Base-by-base conservation (phyloP, 176 grass and related monocot genomes). In the Bothriochloa decipiens region DNA sequence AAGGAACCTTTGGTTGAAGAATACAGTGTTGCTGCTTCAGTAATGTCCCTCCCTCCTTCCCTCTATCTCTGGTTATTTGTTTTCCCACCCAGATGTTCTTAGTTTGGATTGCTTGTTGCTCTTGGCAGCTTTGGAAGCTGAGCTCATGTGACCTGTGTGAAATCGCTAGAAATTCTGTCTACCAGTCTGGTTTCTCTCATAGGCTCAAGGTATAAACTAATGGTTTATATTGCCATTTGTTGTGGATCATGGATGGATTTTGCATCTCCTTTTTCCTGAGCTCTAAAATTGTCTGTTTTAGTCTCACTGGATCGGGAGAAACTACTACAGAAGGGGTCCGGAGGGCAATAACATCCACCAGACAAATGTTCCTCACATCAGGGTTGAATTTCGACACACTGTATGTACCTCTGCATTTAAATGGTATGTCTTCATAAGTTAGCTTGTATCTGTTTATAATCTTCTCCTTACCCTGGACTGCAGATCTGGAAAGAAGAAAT, bases 401-500 rank as follows among this genome's bases (percentile, higher is more conserved):
- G 92, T 97, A 93, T 57, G 22, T 18, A 39, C 66, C 28, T 72
- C 49, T 64, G 27, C 68, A 63, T 42, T 8, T 70, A 43, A 9
- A 35, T 62, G 3, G n/a, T 1, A 13, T 60, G 1, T 35, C 57
- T 58, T 60, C 12, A 11, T 22, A 27, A 26, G 69, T 45, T 72
- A 43, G n/a, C 9, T 68, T 29, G 23, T 50, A 41, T 65, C 7
- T 4, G 9, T 20, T 68, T n/a, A 46, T 52, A 22, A 53, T 55
- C 33, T 72, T 65, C 20, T 25, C 57, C 9, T 12, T 41, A 9
- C 77, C 68, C 26, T 74, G 37, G 16, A 22, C 12, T 12, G 15
- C 87, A 97, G 95, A 97, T 97, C 88, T 97, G 92, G 95, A 97
- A 86, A 85, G 92, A 94, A 69, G 95, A 97, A 88, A 97, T 95